These are phyloP conservation scores for Psilocybe subaeruginosa DNA, from an alignment of 768 basidiomycete genomes.

Conservation along the genomic window DNA sequence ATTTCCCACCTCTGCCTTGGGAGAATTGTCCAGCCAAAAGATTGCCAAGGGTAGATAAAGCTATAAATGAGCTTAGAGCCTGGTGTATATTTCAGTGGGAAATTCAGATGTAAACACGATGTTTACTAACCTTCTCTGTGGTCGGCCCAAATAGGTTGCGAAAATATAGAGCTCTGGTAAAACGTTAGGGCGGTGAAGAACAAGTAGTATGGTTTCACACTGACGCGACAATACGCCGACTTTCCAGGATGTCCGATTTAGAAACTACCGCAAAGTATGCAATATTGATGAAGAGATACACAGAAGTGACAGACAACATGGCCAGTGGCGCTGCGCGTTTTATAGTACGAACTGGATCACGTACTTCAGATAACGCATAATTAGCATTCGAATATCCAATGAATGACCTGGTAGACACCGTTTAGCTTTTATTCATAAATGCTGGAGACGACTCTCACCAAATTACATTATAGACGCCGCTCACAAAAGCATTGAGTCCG, in stretches of 20 bases:
- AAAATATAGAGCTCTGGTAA: constrained; percentile 69
- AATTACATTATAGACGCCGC: constrained; percentile 69
- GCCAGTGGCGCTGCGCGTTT: constrained; percentile 72
- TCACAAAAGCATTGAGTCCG: constrained; percentile 62
- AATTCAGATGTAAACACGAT: not conserved
- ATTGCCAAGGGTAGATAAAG: constrained; percentile 68
- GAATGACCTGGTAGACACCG: constrained; percentile 53
- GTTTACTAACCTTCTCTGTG: constrained; percentile 53
- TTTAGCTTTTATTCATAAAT: not conserved
- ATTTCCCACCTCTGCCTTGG: constrained; percentile 60
- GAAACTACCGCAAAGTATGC: constrained; percentile 79
- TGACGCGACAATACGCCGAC: constrained; percentile 70
- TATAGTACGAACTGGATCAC: constrained; percentile 71
- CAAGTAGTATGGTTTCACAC: constrained; percentile 20
- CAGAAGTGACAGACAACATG: constrained; percentile 55
- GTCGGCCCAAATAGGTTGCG: constrained; percentile 68
- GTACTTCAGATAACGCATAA: constrained; percentile 72
- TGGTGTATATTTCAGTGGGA: constrained; percentile 23
- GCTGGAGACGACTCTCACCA: constrained; percentile 43
- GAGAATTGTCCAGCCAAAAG: constrained; percentile 65
- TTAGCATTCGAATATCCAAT: constrained; percentile 77
- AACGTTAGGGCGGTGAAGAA: not conserved
- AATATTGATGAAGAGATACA: constrained; percentile 69
- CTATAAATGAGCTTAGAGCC: constrained; percentile 64
- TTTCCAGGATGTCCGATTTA: constrained; percentile 67